Conservation (phyloP, 164 flowering plant genomes). For the Santalum album region DNA sequence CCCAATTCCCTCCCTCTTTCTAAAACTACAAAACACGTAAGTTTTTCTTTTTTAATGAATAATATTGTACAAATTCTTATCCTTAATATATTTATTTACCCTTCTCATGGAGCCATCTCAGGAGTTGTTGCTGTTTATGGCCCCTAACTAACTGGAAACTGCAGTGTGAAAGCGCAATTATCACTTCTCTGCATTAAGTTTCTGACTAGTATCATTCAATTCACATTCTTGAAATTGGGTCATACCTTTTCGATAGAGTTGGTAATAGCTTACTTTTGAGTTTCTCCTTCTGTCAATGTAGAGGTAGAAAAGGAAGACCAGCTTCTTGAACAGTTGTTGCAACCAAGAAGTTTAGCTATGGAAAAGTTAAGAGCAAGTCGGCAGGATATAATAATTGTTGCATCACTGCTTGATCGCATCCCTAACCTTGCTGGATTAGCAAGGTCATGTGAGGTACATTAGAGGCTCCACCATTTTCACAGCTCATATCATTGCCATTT, state of each 20-base stretch:
- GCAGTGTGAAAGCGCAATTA: too few species aligned
- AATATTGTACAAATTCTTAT: too few species aligned
- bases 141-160: too few species aligned
- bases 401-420: constrained; percentile 91
- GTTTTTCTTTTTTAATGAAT: too few species aligned
- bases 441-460: constrained; percentile 85
- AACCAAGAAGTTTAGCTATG: constrained; percentile 40
- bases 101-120: too few species aligned
- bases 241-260: not conserved
- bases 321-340: constrained; percentile 58
- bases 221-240: not conserved
- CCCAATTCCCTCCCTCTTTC: too few species aligned
- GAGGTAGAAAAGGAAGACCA: constrained; percentile 81
- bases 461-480: not conserved
- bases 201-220: not conserved
- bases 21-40: too few species aligned
- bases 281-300: constrained; percentile 8
- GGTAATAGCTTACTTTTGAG: not conserved
- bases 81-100: too few species aligned
- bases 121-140: too few species aligned
- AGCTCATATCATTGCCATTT: not conserved
- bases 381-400: constrained; percentile 70
- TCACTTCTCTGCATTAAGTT: not conserved
- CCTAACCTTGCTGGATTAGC: constrained; percentile 98
- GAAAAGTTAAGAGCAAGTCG: constrained; percentile 51